Evolutionary conservation across 1,284 basidiomycete genomes (phyloP).

Genomic region (Pholiota adiposa): DNA sequence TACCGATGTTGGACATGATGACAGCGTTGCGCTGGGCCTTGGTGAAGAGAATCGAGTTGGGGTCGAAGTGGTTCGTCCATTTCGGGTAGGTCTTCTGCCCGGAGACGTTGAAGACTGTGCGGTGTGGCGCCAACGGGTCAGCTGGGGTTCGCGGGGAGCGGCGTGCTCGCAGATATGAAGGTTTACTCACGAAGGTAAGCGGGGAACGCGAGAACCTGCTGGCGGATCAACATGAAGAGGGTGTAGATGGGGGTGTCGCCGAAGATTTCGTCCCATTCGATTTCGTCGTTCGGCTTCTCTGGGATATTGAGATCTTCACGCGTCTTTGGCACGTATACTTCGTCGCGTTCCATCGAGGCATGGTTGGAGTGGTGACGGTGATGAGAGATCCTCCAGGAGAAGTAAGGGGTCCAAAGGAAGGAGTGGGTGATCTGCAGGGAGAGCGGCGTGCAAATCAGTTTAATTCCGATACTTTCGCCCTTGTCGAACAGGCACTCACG

Average conservation of each 20-base stretch:
- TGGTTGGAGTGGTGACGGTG: conserved; percentile 58
- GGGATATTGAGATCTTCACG: conserved; percentile 53
- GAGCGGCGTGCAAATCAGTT: conserved; percentile 7
- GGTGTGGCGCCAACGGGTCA: too few species aligned
- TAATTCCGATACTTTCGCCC: conserved; percentile 10
- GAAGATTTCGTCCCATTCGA: conserved; percentile 59
- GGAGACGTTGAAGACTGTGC: conserved; percentile 64
- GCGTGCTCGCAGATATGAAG: background rate
- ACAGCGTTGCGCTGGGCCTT: conserved; percentile 54
- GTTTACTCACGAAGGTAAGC: conserved; percentile 62
- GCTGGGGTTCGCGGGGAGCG: background rate
- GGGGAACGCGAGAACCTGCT: conserved; percentile 78
- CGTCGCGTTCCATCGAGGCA: conserved; percentile 62
- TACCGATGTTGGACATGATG: conserved; percentile 58
- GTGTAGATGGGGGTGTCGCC: conserved; percentile 66
- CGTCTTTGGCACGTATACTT: conserved; percentile 65
- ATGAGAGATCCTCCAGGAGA: conserved; percentile 59
- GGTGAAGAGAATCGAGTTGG: conserved; percentile 58
- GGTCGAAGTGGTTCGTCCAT: conserved; percentile 65
- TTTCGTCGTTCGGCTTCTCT: conserved; percentile 33
- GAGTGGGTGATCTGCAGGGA: conserved; percentile 43
- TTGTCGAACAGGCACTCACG: conserved; percentile 30
- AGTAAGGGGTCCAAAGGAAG: conserved; percentile 57
- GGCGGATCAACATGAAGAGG: conserved; percentile 52
- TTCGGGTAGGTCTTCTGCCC: conserved; percentile 71